Conservation (phyloP, 2,329 filamentous ascomycete genomes). For the Fusarium oligoseptatum region DNA sequence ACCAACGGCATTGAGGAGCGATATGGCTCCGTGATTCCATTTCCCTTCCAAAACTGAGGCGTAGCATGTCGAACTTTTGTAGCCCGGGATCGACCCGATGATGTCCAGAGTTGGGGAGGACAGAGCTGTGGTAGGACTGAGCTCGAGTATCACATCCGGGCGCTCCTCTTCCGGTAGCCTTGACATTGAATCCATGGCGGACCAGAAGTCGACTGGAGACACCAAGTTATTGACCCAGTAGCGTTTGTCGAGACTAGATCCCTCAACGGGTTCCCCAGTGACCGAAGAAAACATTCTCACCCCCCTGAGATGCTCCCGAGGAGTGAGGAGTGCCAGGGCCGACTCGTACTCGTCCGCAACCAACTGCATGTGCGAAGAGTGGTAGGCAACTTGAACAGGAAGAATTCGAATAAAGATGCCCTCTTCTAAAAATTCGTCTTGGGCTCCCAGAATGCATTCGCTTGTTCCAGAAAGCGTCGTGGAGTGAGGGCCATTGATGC, state of each 20-base stretch:
- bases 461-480: conserved; percentile 59
- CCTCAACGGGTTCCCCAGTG: conserved; percentile 46
- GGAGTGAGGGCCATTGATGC: conserved; percentile 59
- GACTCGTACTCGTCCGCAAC: conserved; percentile 54
- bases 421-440: conserved; percentile 48
- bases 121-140: conserved; percentile 56
- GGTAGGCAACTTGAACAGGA: conserved; percentile 57
- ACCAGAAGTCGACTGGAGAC: conserved; percentile 59
- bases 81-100: conserved; percentile 34
- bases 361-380: conserved; percentile 59
- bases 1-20: conserved; percentile 51
- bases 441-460: conserved; percentile 49
- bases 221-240: conserved; percentile 65
- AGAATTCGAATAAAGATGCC: conserved; percentile 54
- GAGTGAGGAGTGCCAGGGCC: conserved; percentile 43
- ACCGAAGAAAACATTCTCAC: conserved; percentile 59
- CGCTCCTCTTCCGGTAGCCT: conserved; percentile 38
- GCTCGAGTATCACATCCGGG: conserved; percentile 56
- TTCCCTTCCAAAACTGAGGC: conserved; percentile 47
- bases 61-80: conserved; percentile 38
- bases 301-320: conserved; percentile 13
- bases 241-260: conserved; percentile 45
- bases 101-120: conserved; percentile 55
- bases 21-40: conserved; percentile 29
- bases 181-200: conserved; percentile 56